phyloP scores from a whole-genome alignment of 176 grass and related monocot species.

The Puya raimondii region DNA sequence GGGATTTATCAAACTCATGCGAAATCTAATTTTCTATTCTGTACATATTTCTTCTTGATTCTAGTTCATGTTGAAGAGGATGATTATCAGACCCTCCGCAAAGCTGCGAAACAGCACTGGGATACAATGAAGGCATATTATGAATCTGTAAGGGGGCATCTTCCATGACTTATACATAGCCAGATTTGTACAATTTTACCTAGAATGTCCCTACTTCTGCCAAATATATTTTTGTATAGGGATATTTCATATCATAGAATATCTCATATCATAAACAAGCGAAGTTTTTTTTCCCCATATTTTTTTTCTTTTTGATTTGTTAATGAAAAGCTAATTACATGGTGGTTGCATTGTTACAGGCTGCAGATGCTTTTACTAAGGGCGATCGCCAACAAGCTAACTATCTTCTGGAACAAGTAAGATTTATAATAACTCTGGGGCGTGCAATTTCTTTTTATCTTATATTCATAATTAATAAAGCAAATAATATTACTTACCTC shows the following conservation, averaged over 20 bases:
- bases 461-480: not conserved
- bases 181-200: not conserved
- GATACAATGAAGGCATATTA: slow-evolving; percentile 89
- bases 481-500: not conserved
- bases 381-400: slow-evolving; percentile 47
- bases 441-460: not conserved
- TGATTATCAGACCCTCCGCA: slow-evolving; percentile 60
- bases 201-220: not conserved
- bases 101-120: slow-evolving; percentile 73
- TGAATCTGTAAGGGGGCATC: slow-evolving; percentile 43
- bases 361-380: slow-evolving; percentile 58
- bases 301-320: too few species aligned
- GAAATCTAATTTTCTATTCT: slow-evolving; percentile 2
- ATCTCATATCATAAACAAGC: not conserved
- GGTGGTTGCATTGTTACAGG: slow-evolving; percentile 47
- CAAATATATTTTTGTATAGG: not conserved
- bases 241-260: not conserved
- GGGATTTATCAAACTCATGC: not conserved
- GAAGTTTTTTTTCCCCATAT: not conserved
- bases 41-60: not conserved
- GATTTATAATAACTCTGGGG: slow-evolving; percentile 9
- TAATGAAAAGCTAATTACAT: slow-evolving; percentile 5
- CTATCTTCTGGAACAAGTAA: slow-evolving; percentile 61
- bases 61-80: slow-evolving; percentile 41
- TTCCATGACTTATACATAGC: not conserved